A percentile compares a stretch with the other conserved stretches of the same genome.
Evolutionary conservation across 169 alveolate genomes (phyloP).

Genomic region (Blepharisma undulans): DNA sequence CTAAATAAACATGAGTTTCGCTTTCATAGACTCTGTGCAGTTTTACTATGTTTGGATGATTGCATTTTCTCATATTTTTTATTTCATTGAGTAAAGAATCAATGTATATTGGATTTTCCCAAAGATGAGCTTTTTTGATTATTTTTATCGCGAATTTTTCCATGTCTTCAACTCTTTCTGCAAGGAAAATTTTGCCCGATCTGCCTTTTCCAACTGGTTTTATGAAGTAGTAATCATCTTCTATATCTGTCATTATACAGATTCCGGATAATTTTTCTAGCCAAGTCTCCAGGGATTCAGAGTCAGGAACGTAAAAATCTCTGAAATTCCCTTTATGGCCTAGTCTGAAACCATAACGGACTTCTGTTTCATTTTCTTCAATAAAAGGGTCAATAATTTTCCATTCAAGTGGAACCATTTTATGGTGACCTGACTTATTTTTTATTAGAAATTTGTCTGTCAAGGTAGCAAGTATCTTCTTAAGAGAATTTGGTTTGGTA

Average conservation of each 20-base stretch:
- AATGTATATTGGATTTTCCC: too few relatives aligned
- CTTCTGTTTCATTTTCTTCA: neutral
- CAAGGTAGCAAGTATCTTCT: neutral
- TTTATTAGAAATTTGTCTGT: neutral
- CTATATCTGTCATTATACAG: neutral
- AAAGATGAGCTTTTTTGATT: too few relatives aligned
- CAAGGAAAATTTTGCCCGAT: too few relatives aligned
- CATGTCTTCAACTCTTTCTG: too few relatives aligned
- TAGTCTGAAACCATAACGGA: conserved; percentile 16
- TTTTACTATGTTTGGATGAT: conserved; percentile 1
- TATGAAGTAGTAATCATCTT: too few relatives aligned
- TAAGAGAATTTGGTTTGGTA: neutral
- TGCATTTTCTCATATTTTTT: neutral
- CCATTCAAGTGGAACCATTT: neutral
- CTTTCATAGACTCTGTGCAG: neutral
- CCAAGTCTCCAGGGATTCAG: neutral
- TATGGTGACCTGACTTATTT: neutral
- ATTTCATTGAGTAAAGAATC: too few relatives aligned
- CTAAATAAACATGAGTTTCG: neutral
- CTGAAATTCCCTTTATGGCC: neutral
- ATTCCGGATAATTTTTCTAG: neutral
- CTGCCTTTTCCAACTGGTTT: too few relatives aligned
- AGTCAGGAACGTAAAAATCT: neutral
- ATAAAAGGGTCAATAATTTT: conserved; percentile 21
- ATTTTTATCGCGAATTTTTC: too few relatives aligned